These are phyloP conservation scores for Trypethelium eluteriae DNA, from an alignment of 495 filamentous ascomycete genomes.

Conservation along the genomic window DNA sequence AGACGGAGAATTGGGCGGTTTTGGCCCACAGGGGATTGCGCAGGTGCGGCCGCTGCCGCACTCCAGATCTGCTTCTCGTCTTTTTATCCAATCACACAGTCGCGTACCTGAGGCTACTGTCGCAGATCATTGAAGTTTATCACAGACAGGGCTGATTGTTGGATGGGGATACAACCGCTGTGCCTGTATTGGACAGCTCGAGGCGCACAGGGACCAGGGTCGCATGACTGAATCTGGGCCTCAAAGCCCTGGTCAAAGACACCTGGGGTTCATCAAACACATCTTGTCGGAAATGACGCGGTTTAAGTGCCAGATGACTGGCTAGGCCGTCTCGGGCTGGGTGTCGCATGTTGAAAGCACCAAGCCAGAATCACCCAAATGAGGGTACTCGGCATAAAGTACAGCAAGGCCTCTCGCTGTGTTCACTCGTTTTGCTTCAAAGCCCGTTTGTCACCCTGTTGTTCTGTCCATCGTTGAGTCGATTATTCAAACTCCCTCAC, in stretches of 20 bases:
- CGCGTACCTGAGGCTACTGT: neutral
- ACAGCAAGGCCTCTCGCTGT: conserved; percentile 7
- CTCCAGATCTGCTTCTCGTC: conserved; percentile 3
- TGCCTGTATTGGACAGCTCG: neutral
- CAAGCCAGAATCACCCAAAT: conserved; percentile 9
- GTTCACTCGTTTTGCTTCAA: conserved; percentile 8
- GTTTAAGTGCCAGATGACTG: conserved; percentile 8
- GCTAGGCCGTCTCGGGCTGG: conserved; percentile 4
- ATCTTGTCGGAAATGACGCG: conserved; percentile 10
- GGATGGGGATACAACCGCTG: neutral
- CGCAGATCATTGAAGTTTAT: neutral
- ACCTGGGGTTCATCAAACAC: conserved; percentile 5
- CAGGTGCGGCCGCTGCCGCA: neutral
- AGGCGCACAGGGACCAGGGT: neutral
- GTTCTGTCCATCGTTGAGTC: neutral
- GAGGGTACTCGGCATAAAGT: conserved; percentile 4
- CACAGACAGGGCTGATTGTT: neutral
- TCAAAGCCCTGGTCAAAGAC: neutral
- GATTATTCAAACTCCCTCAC: neutral
- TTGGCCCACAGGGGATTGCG: neutral
- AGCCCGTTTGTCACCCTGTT: neutral
- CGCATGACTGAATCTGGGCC: neutral
- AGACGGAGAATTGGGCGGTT: neutral
- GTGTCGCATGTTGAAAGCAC: conserved; percentile 7
- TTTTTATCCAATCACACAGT: neutral